phyloP scores from a whole-genome alignment of 805 yeast species.

The Candida ponderosae region DNA sequence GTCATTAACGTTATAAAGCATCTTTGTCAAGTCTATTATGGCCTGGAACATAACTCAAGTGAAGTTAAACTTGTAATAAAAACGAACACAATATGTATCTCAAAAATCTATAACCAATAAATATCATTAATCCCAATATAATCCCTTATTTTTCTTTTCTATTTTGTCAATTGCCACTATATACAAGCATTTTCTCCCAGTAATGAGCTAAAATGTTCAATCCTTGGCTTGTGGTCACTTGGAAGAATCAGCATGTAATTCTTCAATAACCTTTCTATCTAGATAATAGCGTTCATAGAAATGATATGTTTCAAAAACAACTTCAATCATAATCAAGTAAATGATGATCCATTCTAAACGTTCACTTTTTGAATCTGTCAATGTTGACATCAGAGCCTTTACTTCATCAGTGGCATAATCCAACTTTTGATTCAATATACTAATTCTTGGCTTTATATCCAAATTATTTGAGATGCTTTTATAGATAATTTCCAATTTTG shows the following conservation, averaged over 20 bases:
- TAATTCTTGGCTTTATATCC: constrained; percentile 72
- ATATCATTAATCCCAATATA: not conserved
- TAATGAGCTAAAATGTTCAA: too few species aligned
- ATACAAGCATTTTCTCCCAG: too few species aligned
- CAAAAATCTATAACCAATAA: not conserved
- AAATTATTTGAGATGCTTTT: constrained; percentile 60
- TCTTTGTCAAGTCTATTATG: too few species aligned
- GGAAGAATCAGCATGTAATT: too few species aligned
- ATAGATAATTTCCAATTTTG: constrained; percentile 71
- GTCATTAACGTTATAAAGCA: too few species aligned
- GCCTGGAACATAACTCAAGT: too few species aligned
- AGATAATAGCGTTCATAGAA: constrained; percentile 46
- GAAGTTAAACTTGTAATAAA: too few species aligned
- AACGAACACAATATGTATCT: too few species aligned
- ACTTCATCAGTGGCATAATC: constrained; percentile 91
- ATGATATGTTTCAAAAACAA: constrained; percentile 71
- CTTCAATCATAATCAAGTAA: constrained; percentile 75
- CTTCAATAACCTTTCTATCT: constrained; percentile 3
- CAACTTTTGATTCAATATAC: constrained; percentile 72
- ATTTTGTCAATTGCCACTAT: too few species aligned
- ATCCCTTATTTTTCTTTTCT: not conserved
- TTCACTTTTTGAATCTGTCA: constrained; percentile 70
- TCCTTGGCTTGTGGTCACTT: too few species aligned
- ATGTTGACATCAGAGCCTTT: constrained; percentile 62
- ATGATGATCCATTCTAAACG: constrained; percentile 87